Evolutionary conservation across 129 eudicot genomes (phyloP), one percentile per base, ranked within the genome.

Genomic region (Chrysanthemum seticuspe): DNA sequence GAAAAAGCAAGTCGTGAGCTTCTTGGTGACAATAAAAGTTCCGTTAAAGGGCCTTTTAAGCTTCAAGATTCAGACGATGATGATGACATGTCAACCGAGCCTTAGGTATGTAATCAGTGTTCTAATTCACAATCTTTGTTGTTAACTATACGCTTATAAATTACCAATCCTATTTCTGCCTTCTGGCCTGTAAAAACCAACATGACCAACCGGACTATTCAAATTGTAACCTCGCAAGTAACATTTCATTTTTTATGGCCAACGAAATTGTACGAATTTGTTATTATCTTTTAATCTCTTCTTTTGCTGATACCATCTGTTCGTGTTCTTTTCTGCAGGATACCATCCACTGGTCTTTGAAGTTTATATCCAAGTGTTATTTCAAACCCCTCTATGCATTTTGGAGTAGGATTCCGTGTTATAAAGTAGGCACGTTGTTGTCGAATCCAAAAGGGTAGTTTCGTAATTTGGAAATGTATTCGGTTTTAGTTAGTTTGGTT

Each of bases 1-100:
- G 93, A 90, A 52, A 94, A 94, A 88, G 99, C 99, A 56, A 76
- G 94, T 5, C 85, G 86, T 61, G 99, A 94, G 78, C 96, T 94
- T 70, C 97, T 94, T 60, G 96, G 96, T 79, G 96, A 90, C 54
- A 80, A 78, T 63, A 79, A 83, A 60, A 80, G 85, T 56, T 85
- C 89, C 52, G 56, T 87, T 15, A 84, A 82, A 84, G 99, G 99
- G 76, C 97, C 97, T 79, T 48, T 94, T 45, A 84, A 70, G 72
- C 85, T 82, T 78, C 86, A 71, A 51, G 85, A 86, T 74, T 71
- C 78, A 45, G 90, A 87, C 23, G 88, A 84, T 23, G 87, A 92
- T 67, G 87, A 92, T 67, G 58, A 66, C 54, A 63, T 31, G 71
- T 68, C 45, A 72, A 66, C 67, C 79, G 81, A 82, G 74, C 53